Base-by-base conservation (phyloP, 345 rosid genomes). In the Salix viminalis region DNA sequence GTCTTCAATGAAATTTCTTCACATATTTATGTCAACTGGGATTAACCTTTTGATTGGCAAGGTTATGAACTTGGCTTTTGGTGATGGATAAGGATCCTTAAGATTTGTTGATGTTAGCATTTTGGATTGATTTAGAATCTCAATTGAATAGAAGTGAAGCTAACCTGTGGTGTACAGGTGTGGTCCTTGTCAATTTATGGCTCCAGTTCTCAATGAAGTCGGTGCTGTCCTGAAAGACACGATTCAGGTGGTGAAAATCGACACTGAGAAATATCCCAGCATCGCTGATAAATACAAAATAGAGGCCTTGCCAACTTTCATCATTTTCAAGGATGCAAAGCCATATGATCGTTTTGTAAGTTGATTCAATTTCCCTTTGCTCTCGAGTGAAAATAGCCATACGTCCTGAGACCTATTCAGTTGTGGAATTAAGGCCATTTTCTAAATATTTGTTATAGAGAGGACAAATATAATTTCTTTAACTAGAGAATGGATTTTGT, bases 161-260 rank as follows among this genome's bases (percentile, higher is more conserved):
- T 54, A 37, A 56, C 32, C 11, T 68, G 56, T 74, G 78, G 13
- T 84, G 78, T 80, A 71, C 84, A 92, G 98, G 98, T 94, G 98
- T 69, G 98, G 98, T 61, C 98, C 98, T 71, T 94, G 98, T 65
- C 94, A 94, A 79, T 83, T 89, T 82, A 94, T 94, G 98, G 89
- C 85, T 79, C 95, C 98, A 3, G 77, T 92, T 83, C 95, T 94
- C 19, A 74, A 86, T 73, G 90, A 92, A 88, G 97, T 94, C 64
- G 80, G 94, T 83, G 77, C 76, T 67, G 80, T 85, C 26, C 80
- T 94, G 71, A 89, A 87, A 76, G 95, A 94, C 81, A 87, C 84
- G 76, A 84, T 92, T 76, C 86, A 80, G 70, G 89, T 94, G 76
- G 97, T 91, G 67, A 94, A 94, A 86, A 89, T 94, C 1, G 98